Evolutionary conservation across 257 asterid genomes (phyloP), one percentile per base, ranked within the genome.

Genomic region (Capsicum baccatum): DNA sequence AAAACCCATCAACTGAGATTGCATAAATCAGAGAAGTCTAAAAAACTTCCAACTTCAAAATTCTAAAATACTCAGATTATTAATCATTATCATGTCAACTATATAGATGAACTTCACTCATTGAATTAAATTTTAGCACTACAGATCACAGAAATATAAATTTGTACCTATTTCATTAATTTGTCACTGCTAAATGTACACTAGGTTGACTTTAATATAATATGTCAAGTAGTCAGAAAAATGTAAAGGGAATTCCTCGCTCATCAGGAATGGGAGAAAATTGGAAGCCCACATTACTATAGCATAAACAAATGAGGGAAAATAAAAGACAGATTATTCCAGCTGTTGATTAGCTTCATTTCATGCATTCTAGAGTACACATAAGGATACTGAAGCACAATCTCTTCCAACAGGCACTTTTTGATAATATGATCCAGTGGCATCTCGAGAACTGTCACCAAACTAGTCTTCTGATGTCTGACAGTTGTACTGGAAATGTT

Each of bases 301-400:
- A 82, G 59, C 37, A 39, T 21, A 56, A 83, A 73, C 37, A 26
- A 58, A 42, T 55, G 39, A 71, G 52, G 13, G 64, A 68, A 83
- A 54, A 19, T 17, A 68, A 83, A 64, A 62, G 42, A 66, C n/a
- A 10, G 42, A 35, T 81, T 17, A 68, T 63, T 52, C 17, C 16
- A 17, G 55, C 68, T 52, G 79, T 37, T 54, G 26, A 54, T 54
- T 26, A 8, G 64, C 64, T 21, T 9, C 60, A 76, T 33, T 52
- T 76, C 81, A 26, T 83, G 80, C 50, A 73, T 73, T 73, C 76
- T 16, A 82, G 3, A 68, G 59, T 37, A 82, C 70, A 82, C 70
- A 78, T 10, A 83, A 94, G 99, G 99, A 97, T 97, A 97, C 99
- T 97, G 99, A 85, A 93, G 99, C 83, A 81, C 87, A 76, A 97